Base-by-base conservation (phyloP, 192 early-diverging fungal species). In the Blastocladiella britannica region DNA sequence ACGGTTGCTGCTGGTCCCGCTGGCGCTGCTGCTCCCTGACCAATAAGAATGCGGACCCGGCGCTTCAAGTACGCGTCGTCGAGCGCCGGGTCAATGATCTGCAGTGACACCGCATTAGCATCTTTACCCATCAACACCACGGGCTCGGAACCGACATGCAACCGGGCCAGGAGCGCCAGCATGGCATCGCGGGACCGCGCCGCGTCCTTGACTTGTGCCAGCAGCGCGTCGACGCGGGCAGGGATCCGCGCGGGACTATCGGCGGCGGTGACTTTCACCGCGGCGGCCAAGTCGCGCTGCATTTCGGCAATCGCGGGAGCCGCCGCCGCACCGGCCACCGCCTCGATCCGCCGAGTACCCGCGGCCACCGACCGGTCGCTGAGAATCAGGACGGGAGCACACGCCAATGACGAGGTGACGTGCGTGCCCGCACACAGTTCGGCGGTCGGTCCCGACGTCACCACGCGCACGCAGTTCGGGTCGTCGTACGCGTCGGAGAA, bases 371-470 rank as follows among this genome's bases (percentile, higher is more conserved):
- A 75, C 5, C 70, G 63, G 53, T 77, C 72, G 0, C 59, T 67
- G 8, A 77, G 28, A 25, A 80, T 74, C 61, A 72, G 71, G 65
- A 80, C 75, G 4, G 77, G 77, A 59, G 72, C 76, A 3, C 75
- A 51, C 51, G 63, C 64, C 2, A 60, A 56, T 3, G 77, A 59
- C 26, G 69, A 63, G 22, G 69, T 62, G 1, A 80, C 78, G 62
- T 80, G 78, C 0, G 78, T 80, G 5, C 78, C 78, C 56, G 73
- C 68, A 59, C 78, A 80, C 29, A 77, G 28, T 31, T 80, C 78
- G 57, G 62, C 72, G 3, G 75, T 69, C 4, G 76, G 58, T 23
- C 66, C 67, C 3, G 71, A 67, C 23, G 70, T 64, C 64, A 80
- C 65, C 4, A 77, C 71, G 22, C 78, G 71, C 6, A 80, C 78